phyloP scores from a whole-genome alignment of 2,329 filamentous ascomycete species.

The Taxawa tesnikishii region DNA sequence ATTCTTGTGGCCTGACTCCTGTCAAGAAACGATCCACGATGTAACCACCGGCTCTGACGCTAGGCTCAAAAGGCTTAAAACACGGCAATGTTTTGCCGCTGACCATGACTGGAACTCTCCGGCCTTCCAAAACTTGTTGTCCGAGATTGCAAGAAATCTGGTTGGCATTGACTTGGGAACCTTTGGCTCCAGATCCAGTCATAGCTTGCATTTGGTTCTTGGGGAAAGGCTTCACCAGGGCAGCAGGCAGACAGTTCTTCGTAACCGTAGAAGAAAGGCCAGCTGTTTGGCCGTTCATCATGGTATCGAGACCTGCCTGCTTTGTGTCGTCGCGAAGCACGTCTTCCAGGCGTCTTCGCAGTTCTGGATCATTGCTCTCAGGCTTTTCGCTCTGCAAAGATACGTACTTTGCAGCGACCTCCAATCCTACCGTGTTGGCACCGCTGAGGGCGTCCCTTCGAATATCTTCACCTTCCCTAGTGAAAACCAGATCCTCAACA shows the following conservation, averaged over 20 bases:
- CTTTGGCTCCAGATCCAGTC: conserved; percentile 94
- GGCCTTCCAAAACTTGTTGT: conserved; percentile 90
- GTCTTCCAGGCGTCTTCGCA: conserved; percentile 71
- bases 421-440: conserved; percentile 58
- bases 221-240: conserved; percentile 83
- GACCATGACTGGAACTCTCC: conserved; percentile 92
- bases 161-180: conserved; percentile 84
- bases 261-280: conserved; percentile 70
- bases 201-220: conserved; percentile 98
- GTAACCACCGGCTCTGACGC: conserved; percentile 82
- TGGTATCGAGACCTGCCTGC: conserved; percentile 76
- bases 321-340: conserved; percentile 85
- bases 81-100: conserved; percentile 93
- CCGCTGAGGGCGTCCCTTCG: conserved; percentile 57
- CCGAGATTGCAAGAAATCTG: conserved; percentile 96
- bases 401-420: conserved; percentile 80
- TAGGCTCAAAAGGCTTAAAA: conserved; percentile 83
- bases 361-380: conserved; percentile 53
- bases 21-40: conserved; percentile 96
- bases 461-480: conserved; percentile 59
- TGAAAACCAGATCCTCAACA: conserved; percentile 88
- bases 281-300: conserved; percentile 62
- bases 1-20: conserved; percentile 91
- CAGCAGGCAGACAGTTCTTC: conserved; percentile 62
- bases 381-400: conserved; percentile 57